phyloP scores from a whole-genome alignment of 352 stramenopile genomes.

The Phytophthora cactorum region DNA sequence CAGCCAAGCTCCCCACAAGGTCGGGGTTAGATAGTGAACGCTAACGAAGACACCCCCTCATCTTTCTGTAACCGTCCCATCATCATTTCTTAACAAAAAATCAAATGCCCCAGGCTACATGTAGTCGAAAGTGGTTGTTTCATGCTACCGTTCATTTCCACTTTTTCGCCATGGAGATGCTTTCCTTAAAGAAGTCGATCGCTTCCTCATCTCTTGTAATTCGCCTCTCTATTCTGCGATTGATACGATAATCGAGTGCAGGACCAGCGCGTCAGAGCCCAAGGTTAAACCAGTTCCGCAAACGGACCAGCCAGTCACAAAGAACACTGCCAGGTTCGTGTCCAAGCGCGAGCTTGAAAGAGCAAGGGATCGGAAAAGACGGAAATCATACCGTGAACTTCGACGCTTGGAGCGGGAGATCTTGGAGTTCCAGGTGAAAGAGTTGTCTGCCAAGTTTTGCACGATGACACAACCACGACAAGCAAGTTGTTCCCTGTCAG shows the following conservation, averaged over 20 bases:
- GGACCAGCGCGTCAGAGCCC: neutral
- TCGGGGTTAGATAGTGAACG: no score
- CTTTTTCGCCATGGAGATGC: neutral
- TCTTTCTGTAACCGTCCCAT: neutral
- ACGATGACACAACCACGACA: neutral
- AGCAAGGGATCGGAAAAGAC: neutral
- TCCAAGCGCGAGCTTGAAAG: neutral
- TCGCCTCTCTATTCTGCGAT: neutral
- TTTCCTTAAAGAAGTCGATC: neutral
- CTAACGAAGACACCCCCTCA: no score
- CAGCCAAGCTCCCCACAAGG: no score
- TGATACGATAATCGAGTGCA: neutral
- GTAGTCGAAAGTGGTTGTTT: no score
- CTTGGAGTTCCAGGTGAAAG: neutral
- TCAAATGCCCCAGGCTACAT: no score
- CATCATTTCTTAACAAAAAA: neutral
- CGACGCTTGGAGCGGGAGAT: neutral
- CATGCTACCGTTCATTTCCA: neutral
- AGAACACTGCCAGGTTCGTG: neutral
- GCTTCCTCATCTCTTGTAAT: neutral
- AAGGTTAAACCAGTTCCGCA: neutral
- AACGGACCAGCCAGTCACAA: neutral
- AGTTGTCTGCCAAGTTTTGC: neutral
- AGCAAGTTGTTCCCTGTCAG: neutral
- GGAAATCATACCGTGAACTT: neutral